A percentile compares a stretch with the other conserved stretches of the same genome.
phyloP scores from a whole-genome alignment of 495 filamentous ascomycete species.

The Penicillium simplicissimum region DNA sequence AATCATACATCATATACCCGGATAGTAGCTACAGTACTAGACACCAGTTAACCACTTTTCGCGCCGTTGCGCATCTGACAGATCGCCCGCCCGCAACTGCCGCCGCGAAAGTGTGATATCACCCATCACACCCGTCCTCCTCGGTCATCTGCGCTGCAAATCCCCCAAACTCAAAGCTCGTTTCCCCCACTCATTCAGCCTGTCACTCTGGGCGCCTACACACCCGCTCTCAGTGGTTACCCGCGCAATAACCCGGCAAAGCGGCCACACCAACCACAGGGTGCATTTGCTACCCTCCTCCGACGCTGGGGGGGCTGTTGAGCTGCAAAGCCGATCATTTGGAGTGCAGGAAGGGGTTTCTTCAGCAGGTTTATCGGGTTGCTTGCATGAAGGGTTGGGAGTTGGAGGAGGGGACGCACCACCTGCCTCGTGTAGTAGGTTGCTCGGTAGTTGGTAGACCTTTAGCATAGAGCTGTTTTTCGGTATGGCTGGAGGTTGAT shows the following conservation, averaged over 20 bases:
- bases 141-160: constrained; percentile 19
- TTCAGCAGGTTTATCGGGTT: constrained; percentile 2
- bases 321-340: constrained; percentile 4
- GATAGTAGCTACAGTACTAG: not conserved
- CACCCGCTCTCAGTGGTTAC: constrained; percentile 1
- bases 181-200: not conserved
- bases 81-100: constrained; percentile 10
- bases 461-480: not conserved
- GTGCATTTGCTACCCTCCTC: not conserved
- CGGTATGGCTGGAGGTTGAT: not conserved
- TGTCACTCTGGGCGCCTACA: constrained; percentile 2
- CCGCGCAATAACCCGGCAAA: not conserved
- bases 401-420: not conserved
- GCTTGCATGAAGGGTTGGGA: not conserved
- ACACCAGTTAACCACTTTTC: not conserved
- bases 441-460: not conserved
- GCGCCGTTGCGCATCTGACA: constrained; percentile 20
- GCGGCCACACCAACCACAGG: not conserved
- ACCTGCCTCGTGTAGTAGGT: not conserved
- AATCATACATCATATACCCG: not conserved
- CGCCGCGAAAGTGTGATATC: constrained; percentile 13
- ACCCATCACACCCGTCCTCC: not conserved
- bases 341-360: not conserved
- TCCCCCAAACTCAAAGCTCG: constrained; percentile 8
- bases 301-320: not conserved